These are phyloP conservation scores for Hebeloma cylindrosporum DNA, from an alignment of 768 basidiomycete genomes.

Conservation along the genomic window DNA sequence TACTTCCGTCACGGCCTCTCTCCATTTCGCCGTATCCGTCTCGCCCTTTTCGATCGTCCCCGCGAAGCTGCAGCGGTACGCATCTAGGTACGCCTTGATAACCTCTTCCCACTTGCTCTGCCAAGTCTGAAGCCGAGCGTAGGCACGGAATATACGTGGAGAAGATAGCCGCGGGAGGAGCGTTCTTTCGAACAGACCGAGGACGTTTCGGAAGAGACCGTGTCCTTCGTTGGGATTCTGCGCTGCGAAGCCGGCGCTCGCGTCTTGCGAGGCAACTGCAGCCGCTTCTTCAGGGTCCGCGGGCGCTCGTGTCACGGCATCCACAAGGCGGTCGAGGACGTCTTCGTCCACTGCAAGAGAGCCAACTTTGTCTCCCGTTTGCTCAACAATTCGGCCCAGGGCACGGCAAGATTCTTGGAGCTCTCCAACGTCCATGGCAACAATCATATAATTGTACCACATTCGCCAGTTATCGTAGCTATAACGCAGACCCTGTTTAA, in stretches of 20 bases:
- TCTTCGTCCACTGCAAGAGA: conserved; percentile 76
- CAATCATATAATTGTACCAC: conserved; percentile 98
- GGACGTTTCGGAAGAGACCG: conserved; percentile 65
- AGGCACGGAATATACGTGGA: conserved; percentile 77
- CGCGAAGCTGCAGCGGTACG: conserved; percentile 73
- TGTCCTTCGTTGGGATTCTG: conserved; percentile 61
- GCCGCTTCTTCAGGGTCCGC: conserved; percentile 37
- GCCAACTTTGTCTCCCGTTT: conserved; percentile 51
- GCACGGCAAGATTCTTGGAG: conserved; percentile 86
- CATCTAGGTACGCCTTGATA: conserved; percentile 80
- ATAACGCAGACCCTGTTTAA: conserved; percentile 84
- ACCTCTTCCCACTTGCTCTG: conserved; percentile 73
- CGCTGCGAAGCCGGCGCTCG: conserved; percentile 26
- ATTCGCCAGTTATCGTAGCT: conserved; percentile 94
- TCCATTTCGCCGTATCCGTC: conserved; percentile 67
- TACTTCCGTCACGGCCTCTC: conserved; percentile 75
- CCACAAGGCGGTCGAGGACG: conserved; percentile 86
- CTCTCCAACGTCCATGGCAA: conserved; percentile 91
- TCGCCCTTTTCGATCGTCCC: conserved; percentile 64
- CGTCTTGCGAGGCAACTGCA: conserved; percentile 19
- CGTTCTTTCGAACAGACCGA: conserved; percentile 69
- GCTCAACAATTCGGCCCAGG: conserved; percentile 76
- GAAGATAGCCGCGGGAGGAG: conserved; percentile 84
- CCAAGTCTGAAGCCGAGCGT: conserved; percentile 79
- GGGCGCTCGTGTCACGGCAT: conserved; percentile 70